Evolutionary conservation across 78 protist genomes (phyloP), one percentile per base, ranked within the genome.

Genomic region (Mastigamoeba balamuthi): DNA sequence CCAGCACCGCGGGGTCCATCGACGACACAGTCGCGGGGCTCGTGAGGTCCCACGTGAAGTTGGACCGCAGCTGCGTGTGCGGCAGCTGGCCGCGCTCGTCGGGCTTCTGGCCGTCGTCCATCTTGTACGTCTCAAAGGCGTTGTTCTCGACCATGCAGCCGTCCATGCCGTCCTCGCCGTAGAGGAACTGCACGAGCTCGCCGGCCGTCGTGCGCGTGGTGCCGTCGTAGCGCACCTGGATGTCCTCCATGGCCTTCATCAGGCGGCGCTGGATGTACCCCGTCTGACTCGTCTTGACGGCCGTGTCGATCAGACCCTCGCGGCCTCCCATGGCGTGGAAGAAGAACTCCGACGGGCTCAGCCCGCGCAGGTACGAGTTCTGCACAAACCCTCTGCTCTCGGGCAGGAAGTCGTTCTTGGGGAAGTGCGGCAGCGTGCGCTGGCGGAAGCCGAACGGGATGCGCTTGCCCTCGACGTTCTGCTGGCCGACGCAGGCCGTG

Each of bases 241-340:
- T 66, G 76, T 93, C 98, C 81, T 97, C 99, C 92, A 97, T 79
- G 8, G 99, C 90, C 76, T 92, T 92, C 35, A 92, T 77, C 40
- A 92, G 88, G n/a, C 95, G 90, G 6, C 95, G 92, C 73, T 98
- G 99, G 77, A 96, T 94, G 85, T 98, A 98, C 1, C 99, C 99
- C 5, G 99, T 96, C 74, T 95, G 94, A 1, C 98, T 76, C 1
- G 99, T 98, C 91, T 99, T 99, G 29, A 96, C 98, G 39, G 99
- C 99, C 25, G 99, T 98, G 72, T 98, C 99, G 41, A 91, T 84
- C 23, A 91, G 80, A 70, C 94, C 94, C 75, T 98, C 99, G 2
- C 99, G 84, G 7, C 99, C 99, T 30, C 99, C 99, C 98, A 95
- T 96, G 28, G 99, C 97, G 77, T 98, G 99, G 97, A 98, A 98